A percentile compares a stretch with the other conserved stretches of the same genome.
These are phyloP conservation scores for Erythrobasidium yunnanense DNA, from an alignment of 768 basidiomycete genomes.

Conservation along the genomic window DNA sequence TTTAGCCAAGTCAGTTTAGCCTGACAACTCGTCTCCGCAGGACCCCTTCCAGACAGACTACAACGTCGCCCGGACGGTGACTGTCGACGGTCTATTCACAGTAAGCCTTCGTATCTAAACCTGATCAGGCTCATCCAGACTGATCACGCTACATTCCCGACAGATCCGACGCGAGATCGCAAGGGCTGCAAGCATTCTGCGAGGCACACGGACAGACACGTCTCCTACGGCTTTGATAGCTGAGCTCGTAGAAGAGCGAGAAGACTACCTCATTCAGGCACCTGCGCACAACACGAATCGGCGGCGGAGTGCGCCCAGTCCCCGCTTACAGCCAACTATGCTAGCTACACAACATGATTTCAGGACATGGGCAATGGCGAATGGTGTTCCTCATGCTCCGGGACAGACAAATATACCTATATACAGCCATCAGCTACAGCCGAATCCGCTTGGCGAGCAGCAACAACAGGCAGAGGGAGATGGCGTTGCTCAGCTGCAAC, in stretches of 20 bases:
- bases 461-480: neutral
- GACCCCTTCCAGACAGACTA: constrained; percentile 95
- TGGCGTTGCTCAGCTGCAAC: no score
- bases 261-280: constrained; percentile 44
- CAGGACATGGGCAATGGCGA: constrained; percentile 23
- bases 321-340: constrained; percentile 14
- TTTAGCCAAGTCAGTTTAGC: neutral
- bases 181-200: constrained; percentile 79
- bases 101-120: constrained; percentile 46
- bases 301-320: constrained; percentile 28
- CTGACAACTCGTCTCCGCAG: constrained; percentile 44
- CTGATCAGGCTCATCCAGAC: neutral
- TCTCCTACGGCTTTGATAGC: constrained; percentile 60
- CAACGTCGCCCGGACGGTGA: constrained; percentile 93
- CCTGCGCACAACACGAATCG: constrained; percentile 16
- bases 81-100: constrained; percentile 87
- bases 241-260: constrained; percentile 82
- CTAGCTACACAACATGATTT: constrained; percentile 27
- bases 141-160: neutral
- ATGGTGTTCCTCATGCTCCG: constrained; percentile 20
- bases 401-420: neutral
- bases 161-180: constrained; percentile 98
- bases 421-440: neutral
- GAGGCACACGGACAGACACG: constrained; percentile 59
- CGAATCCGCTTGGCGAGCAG: neutral